These are phyloP conservation scores for Cynanchum wilfordii DNA, from an alignment of 257 asterid genomes.

Conservation along the genomic window DNA sequence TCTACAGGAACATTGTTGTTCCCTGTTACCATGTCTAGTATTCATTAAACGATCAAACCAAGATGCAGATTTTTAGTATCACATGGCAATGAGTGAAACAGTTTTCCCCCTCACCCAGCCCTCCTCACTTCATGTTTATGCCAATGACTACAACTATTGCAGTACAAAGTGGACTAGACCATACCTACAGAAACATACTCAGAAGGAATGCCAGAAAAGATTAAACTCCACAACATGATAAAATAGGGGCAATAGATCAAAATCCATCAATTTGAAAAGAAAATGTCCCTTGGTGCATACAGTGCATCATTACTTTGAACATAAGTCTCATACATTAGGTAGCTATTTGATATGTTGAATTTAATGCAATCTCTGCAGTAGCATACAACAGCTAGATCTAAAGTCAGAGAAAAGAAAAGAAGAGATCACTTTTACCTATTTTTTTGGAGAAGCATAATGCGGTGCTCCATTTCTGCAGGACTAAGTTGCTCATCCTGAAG, in stretches of 20 bases:
- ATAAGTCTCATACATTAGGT: neutral
- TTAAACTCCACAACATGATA: neutral
- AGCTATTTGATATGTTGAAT: neutral
- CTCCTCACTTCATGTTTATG: neutral
- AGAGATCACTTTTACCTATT: slow-evolving; percentile 45
- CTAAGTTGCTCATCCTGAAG: slow-evolving; percentile 69
- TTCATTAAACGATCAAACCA: neutral
- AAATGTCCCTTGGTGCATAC: neutral
- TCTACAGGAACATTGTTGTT: neutral
- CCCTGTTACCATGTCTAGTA: neutral
- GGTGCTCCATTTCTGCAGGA: slow-evolving; percentile 63
- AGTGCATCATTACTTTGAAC: neutral
- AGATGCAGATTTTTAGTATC: neutral
- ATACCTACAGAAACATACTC: neutral
- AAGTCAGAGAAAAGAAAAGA: slow-evolving; percentile 1
- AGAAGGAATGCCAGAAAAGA: neutral
- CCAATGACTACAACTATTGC: neutral
- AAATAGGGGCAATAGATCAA: neutral
- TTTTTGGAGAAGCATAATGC: slow-evolving; percentile 76
- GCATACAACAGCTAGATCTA: neutral
- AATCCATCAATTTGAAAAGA: neutral
- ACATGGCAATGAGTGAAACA: neutral
- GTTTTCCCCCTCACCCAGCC: neutral
- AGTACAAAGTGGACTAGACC: neutral
- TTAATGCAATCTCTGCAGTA: neutral